A percentile compares a stretch with the other conserved stretches of the same genome.
phyloP scores from a whole-genome alignment of 2,329 filamentous ascomycete genomes.

The Epichloe festucae region DNA sequence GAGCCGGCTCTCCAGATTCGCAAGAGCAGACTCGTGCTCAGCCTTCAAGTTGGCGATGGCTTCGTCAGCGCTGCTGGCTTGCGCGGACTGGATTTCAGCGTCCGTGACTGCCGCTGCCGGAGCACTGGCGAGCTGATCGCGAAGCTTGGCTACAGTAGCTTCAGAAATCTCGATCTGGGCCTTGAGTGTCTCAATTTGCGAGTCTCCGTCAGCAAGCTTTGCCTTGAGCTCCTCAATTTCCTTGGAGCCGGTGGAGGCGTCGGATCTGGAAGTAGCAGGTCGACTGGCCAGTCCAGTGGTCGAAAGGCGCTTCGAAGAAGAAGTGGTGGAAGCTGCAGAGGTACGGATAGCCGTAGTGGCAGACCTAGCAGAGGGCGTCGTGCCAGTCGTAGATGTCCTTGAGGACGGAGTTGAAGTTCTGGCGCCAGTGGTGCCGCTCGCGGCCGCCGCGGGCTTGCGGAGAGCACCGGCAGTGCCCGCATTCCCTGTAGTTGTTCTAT shows the following conservation, averaged over 20 bases:
- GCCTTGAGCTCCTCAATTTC: constrained; percentile 47
- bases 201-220: constrained; percentile 44
- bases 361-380: constrained; percentile 20
- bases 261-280: constrained; percentile 23
- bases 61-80: constrained; percentile 25
- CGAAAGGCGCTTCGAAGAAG: constrained; percentile 43
- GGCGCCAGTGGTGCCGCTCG: constrained; percentile 22
- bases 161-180: constrained; percentile 42
- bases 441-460: constrained; percentile 22
- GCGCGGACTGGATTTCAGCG: constrained; percentile 27
- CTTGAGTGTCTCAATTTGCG: constrained; percentile 43
- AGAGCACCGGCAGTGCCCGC: constrained; percentile 18
- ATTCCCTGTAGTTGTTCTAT: constrained; percentile 23
- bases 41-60: constrained; percentile 34
- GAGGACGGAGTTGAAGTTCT: constrained; percentile 21
- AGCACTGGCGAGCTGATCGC: constrained; percentile 34
- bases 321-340: constrained; percentile 26
- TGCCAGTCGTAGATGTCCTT: constrained; percentile 16
- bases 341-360: constrained; percentile 21
- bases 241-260: constrained; percentile 33
- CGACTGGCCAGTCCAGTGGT: constrained; percentile 25
- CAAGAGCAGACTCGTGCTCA: constrained; percentile 35
- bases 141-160: constrained; percentile 41
- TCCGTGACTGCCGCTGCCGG: constrained; percentile 21
- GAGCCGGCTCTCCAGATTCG: constrained; percentile 33